Conservation (phyloP, 306 rosid genomes). For the Vigna radiata region DNA sequence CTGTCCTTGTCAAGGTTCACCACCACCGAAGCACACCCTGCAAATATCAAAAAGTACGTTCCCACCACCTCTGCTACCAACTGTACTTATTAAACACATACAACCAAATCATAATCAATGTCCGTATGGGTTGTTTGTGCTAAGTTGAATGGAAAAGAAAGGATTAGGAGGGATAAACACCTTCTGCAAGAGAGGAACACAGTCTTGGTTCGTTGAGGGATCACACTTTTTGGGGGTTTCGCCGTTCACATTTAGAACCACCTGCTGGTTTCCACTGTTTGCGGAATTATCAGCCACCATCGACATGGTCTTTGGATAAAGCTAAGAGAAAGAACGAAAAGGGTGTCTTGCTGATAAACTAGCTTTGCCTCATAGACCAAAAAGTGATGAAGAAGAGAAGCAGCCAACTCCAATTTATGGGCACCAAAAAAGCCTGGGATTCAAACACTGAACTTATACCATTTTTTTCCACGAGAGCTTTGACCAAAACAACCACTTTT, state of each 20-base stretch:
- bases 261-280: conserved; percentile 53
- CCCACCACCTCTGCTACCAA: conserved; percentile 75
- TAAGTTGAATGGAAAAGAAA: background rate
- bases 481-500: conserved; percentile 15
- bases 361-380: background rate
- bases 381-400: conserved; percentile 23
- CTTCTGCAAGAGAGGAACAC: conserved; percentile 71
- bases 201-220: conserved; percentile 15
- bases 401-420: conserved; percentile 53
- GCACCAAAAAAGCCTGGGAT: conserved; percentile 27
- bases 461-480: conserved; percentile 3
- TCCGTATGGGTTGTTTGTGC: background rate
- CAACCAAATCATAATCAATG: background rate
- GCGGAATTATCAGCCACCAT: conserved; percentile 60
- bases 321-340: background rate
- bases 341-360: background rate
- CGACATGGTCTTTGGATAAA: background rate
- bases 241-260: conserved; percentile 51
- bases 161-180: conserved; percentile 34
- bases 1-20: conserved; percentile 60
- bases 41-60: conserved; percentile 82
- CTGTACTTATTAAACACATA: conserved; percentile 40
- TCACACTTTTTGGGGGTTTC: conserved; percentile 37
- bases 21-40: conserved; percentile 74
- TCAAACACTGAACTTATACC: conserved; percentile 21